These are phyloP conservation scores for Erysiphe neolycopersici DNA, from an alignment of 2,329 filamentous ascomycete species.

Conservation along the genomic window DNA sequence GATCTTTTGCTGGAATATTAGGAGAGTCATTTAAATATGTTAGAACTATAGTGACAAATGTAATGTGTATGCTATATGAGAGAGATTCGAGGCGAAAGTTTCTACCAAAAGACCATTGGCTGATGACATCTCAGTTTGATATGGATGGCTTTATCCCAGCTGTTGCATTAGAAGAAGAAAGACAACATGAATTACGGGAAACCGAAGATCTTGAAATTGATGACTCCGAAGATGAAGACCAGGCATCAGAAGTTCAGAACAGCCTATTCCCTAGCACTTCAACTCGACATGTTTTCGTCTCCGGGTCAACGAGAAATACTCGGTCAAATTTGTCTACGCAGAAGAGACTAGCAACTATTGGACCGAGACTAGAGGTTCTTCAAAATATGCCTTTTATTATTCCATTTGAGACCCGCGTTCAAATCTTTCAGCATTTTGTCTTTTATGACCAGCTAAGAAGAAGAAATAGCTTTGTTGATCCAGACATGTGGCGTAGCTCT, in stretches of 20 bases:
- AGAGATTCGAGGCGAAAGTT: conserved; percentile 74
- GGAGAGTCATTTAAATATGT: conserved; percentile 57
- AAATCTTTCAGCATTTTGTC: conserved; percentile 89
- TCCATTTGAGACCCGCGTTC: conserved; percentile 70
- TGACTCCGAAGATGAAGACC: conserved; percentile 13
- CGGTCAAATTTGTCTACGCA: conserved; percentile 41
- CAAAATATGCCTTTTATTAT: conserved; percentile 96
- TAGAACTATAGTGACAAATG: conserved; percentile 49
- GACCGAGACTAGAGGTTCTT: conserved; percentile 67
- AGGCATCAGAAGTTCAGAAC: conserved; percentile 10
- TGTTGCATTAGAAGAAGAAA: conserved; percentile 69
- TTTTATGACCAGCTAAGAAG: conserved; percentile 50
- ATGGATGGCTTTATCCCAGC: conserved; percentile 69
- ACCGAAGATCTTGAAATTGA: conserved; percentile 25
- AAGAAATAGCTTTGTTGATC: conserved; percentile 43
- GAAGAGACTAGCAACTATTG: conserved; percentile 50
- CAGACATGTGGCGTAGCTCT: conserved; percentile 46
- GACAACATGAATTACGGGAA: conserved; percentile 40
- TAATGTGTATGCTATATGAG: conserved; percentile 75
- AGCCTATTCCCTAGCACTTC: conserved; percentile 10
- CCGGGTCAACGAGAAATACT: conserved; percentile 34
- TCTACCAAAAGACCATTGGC: conserved; percentile 62
- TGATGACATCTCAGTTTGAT: conserved; percentile 72
- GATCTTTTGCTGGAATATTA: conserved; percentile 31
- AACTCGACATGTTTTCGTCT: conserved; percentile 31